A percentile compares a stretch with the other conserved stretches of the same genome.
Evolutionary conservation across 139 green algal genomes (phyloP).

Genomic region (Astrephomene gubernaculifera): DNA sequence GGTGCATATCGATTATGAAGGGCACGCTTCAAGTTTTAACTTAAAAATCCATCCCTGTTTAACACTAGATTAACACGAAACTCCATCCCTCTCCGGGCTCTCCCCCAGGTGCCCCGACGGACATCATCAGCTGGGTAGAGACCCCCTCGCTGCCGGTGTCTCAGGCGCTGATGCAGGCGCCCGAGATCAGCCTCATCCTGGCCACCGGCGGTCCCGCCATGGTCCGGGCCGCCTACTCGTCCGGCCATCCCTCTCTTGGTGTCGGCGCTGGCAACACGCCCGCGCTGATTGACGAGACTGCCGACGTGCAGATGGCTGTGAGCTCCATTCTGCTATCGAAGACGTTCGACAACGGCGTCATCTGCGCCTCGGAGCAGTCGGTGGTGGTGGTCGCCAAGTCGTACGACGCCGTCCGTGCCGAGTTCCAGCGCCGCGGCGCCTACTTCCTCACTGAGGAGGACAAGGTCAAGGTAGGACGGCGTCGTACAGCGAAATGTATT

Average conservation of each 20-base stretch:
- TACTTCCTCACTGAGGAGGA: conserved; percentile 77
- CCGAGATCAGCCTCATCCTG: conserved; percentile 72
- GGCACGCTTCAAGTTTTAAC: too few species aligned
- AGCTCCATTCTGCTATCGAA: conserved; percentile 67
- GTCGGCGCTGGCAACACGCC: conserved; percentile 81
- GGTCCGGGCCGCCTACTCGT: conserved; percentile 77
- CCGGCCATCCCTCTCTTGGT: conserved; percentile 75
- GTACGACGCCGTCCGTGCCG: conserved; percentile 64
- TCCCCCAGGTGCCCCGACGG: conserved; percentile 56
- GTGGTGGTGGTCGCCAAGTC: conserved; percentile 68
- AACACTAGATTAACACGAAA: too few species aligned
- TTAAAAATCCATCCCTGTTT: too few species aligned
- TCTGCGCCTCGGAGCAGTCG: conserved; percentile 78
- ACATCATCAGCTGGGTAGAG: conserved; percentile 77
- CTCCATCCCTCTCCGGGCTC: too few species aligned
- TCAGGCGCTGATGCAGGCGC: conserved; percentile 73
- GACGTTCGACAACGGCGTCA: conserved; percentile 83
- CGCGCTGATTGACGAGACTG: conserved; percentile 77
- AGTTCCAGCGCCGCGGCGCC: conserved; percentile 66
- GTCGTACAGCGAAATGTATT: too few species aligned
- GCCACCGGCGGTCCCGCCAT: conserved; percentile 79
- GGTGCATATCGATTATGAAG: too few species aligned
- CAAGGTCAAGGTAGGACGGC: conserved; percentile 59
- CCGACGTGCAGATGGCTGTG: conserved; percentile 69
- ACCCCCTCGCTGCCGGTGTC: conserved; percentile 63